Evolutionary conservation across 176 grass and related monocot genomes (phyloP), one percentile per base, ranked within the genome.

Genomic region (Saccharum spontaneum): DNA sequence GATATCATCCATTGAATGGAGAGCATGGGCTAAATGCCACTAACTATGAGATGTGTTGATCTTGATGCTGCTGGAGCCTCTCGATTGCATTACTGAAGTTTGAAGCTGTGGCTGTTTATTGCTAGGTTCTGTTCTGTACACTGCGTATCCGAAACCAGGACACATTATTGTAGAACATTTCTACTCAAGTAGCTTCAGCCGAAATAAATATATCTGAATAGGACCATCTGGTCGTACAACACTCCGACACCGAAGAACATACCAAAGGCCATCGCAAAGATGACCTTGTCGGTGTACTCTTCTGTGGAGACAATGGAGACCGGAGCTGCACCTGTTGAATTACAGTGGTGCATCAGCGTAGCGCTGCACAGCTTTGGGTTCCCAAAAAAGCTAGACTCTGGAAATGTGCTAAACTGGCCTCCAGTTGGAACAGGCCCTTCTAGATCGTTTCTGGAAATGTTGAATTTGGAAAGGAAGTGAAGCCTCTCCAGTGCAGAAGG

Each of bases 391-490:
- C 87, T 76, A 71, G 82, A 75, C 57, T 18, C 40, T 10, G n/a
- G 68, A 69, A 90, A 90, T 33, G 88, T 90, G 38, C 57, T 67
- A 13, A 90, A 82, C 17, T 90, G 88, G 3, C 44, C 77, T 52
- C 61, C 83, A 1, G n/a, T 68, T 81, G 88, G 88, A 64, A 90
- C 8, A 20, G 73, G 63, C 26, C 88, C 88, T 80, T 90, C 83
- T 16, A 90, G 78, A 46, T 86, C 63, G n/a, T 90, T 90, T 67
- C 82, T 4, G 50, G 88, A 79, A 44, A 86, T 33, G 11, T 85
- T 87, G 73, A 90, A 90, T 40, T 13, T 36, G 20, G 83, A 70
- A 7, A 90, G 88, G 73, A 87, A 90, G 64, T 90, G 26, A 6
- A 86, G 77, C 6, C 11, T 72, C 17, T 63, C 62, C 54, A 87